Evolutionary conservation across 1,139 yeast genomes (phyloP).

Genomic region (Candida tunisiensis): DNA sequence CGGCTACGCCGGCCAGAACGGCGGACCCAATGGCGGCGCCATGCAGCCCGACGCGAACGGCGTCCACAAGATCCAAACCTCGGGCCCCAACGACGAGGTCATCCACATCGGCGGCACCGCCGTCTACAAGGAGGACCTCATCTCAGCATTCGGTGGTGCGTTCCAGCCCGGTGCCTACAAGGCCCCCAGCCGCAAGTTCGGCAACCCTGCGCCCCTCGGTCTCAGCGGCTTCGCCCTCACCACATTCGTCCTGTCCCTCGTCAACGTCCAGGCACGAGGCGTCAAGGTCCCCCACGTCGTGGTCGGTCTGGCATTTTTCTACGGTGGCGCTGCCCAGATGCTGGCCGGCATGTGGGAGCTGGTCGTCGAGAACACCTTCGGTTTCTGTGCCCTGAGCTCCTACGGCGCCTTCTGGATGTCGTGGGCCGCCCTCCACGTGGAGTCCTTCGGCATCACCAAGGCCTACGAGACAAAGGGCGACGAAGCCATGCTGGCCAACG

Average conservation of each 20-base stretch:
- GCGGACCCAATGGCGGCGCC: too few relatives aligned
- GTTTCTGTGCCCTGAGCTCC: conserved; percentile 71
- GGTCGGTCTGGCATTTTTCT: conserved; percentile 62
- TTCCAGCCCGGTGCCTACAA: conserved; percentile 45
- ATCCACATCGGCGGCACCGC: conserved; percentile 58
- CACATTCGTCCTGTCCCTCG: conserved; percentile 61
- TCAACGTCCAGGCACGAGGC: conserved; percentile 46
- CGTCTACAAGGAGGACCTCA: conserved; percentile 43
- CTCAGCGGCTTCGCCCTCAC: conserved; percentile 72
- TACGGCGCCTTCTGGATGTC: conserved; percentile 87
- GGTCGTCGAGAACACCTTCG: conserved; percentile 62
- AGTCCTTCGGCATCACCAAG: conserved; percentile 52
- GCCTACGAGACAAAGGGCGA: conserved; percentile 29
- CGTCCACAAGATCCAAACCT: too few relatives aligned
- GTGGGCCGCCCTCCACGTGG: conserved; percentile 51
- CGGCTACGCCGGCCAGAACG: too few relatives aligned
- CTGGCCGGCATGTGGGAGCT: conserved; percentile 68
- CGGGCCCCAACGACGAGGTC: conserved; percentile 27
- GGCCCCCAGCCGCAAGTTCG: conserved; percentile 56
- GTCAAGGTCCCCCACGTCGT: conserved; percentile 35
- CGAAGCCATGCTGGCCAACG: conserved; percentile 29
- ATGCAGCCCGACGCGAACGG: too few relatives aligned
- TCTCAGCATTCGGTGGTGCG: conserved; percentile 61
- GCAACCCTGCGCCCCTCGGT: conserved; percentile 83
- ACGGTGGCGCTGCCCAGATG: conserved; percentile 68